phyloP scores from a whole-genome alignment of 345 rosid species.

The Aethionema arabicum region DNA sequence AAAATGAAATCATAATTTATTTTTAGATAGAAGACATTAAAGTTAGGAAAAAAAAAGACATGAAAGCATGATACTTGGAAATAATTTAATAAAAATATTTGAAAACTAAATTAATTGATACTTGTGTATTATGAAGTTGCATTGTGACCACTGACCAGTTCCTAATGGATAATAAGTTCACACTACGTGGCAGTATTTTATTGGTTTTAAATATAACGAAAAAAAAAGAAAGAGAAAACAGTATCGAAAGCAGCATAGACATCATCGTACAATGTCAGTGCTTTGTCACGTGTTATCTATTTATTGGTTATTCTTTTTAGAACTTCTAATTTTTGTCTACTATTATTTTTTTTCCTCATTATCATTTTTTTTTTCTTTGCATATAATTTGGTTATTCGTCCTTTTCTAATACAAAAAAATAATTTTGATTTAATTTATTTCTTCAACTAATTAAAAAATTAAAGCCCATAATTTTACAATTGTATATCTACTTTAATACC shows the following conservation, averaged over 20 bases:
- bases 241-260: slow-evolving; percentile 14
- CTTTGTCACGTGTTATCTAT: slow-evolving; percentile 27
- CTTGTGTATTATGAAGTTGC: too few species aligned
- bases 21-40: too few species aligned
- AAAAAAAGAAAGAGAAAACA: slow-evolving; percentile 10
- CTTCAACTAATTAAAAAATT: too few species aligned
- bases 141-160: too few species aligned
- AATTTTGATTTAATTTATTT: background rate
- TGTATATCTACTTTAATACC: too few species aligned
- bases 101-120: too few species aligned
- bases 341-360: background rate
- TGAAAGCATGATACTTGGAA: too few species aligned
- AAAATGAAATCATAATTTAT: too few species aligned
- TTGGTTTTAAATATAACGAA: background rate
- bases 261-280: slow-evolving; percentile 40
- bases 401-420: background rate
- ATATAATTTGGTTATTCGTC: background rate
- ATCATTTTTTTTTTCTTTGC: background rate
- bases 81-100: too few species aligned
- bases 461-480: too few species aligned
- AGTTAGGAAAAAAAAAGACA: too few species aligned
- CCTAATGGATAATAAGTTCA: too few species aligned
- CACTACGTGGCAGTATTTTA: background rate
- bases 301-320: slow-evolving; percentile 15
- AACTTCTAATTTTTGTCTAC: slow-evolving; percentile 4